Evolutionary conservation across 768 basidiomycete species (phyloP).

Genomic region (Phaeotremella fagi): DNA sequence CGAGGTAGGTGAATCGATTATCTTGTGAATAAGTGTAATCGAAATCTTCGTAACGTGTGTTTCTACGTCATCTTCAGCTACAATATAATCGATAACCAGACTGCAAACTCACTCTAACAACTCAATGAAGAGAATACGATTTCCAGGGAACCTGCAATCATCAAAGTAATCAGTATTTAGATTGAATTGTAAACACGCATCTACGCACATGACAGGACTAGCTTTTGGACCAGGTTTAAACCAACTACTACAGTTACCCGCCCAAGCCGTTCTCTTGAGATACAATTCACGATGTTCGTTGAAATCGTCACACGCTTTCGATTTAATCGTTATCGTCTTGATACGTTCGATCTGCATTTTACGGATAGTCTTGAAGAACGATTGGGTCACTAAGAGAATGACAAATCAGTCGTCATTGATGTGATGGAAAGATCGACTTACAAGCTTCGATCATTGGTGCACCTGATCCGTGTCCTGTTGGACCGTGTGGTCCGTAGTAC

Average conservation of each 20-base stretch:
- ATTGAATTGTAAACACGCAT: no score
- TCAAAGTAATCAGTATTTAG: no score
- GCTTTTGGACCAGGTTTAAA: slow-evolving; percentile 24
- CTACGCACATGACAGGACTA: slow-evolving; percentile 11
- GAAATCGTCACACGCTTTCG: slow-evolving; percentile 60
- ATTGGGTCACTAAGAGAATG: slow-evolving; percentile 9
- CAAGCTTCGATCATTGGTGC: slow-evolving; percentile 24
- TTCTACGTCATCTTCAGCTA: slow-evolving; percentile 9
- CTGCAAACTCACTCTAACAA: neutral
- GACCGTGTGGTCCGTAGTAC: slow-evolving; percentile 25
- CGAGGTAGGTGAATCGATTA: slow-evolving; percentile 24
- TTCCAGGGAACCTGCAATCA: slow-evolving; percentile 18
- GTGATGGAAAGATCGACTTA: neutral
- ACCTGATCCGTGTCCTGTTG: slow-evolving; percentile 26
- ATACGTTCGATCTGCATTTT: slow-evolving; percentile 63
- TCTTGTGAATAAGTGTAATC: slow-evolving; percentile 9
- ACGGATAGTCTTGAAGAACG: slow-evolving; percentile 44
- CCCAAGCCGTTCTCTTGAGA: slow-evolving; percentile 25
- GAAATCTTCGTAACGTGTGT: slow-evolving; percentile 24
- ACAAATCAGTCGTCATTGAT: no score
- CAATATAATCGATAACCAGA: neutral
- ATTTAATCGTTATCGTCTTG: slow-evolving; percentile 61
- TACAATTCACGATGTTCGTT: slow-evolving; percentile 56
- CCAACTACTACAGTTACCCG: slow-evolving; percentile 23
- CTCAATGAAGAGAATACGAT: slow-evolving; percentile 14